Evolutionary conservation across 2,329 filamentous ascomycete species (phyloP), one percentile per base, ranked within the genome.

Genomic region (Corniculantispora saksenae): DNA sequence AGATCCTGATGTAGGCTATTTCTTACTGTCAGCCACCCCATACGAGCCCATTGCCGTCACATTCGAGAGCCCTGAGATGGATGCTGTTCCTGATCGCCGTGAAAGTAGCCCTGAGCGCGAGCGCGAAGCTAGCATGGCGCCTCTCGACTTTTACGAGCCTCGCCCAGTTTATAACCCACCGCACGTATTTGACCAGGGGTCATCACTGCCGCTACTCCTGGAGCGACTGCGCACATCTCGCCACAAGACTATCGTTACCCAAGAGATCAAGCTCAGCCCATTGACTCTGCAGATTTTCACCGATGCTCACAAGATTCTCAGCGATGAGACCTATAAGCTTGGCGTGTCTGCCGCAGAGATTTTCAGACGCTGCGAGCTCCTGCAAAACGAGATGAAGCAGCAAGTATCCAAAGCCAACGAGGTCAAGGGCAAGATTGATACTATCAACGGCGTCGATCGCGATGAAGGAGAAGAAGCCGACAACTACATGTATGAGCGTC

Each of bases 251-350:
- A 75, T 88, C 29, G 78, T 92, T 57, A 86, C 85, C 65, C 89
- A 91, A 67, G 87, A 91, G 71, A 82, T 94, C 62, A 84, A 86
- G 66, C 83, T 93, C 25, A 91, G 89, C 25, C 87, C 90, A 15
- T 85, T 90, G 25, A 91, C 90, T 2, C 81, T 94, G 21, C 85
- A 89, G 68, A 82, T 92, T 45, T 85, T 94, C 69, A 91, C 89
- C 32, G 87, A 91, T 66, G 87, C 88, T 0, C 91, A 94, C 74
- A 88, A 90, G 72, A 80, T 91, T 6, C 81, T 94, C 7, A 87
- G 87, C 67, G 83, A 85, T 12, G 90, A 94, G 75, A 92, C 90
- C 0, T 83, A 90, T 69, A 82, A 82, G 13, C 82, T 94, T 13
- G 90, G 90, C 19, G 79, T 85, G 51, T 91, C 89, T 1, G 91